Conservation (phyloP, 352 stramenopile genomes). For the Phytophthora foliorum region DNA sequence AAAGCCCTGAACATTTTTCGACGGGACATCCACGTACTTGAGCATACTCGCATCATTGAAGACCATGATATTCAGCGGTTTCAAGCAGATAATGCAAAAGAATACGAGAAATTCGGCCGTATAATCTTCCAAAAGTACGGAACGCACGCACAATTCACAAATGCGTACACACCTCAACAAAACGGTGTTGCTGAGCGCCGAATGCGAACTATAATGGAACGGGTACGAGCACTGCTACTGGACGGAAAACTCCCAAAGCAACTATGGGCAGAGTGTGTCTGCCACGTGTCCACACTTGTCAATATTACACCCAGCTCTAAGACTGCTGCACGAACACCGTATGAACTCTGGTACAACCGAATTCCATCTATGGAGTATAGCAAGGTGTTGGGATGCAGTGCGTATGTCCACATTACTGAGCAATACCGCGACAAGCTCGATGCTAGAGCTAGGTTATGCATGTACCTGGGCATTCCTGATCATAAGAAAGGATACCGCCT, state of each 20-base stretch:
- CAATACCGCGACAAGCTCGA: slow-evolving; percentile 19
- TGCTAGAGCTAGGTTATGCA: not conserved
- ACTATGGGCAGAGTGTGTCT: slow-evolving; percentile 6
- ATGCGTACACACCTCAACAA: slow-evolving; percentile 21
- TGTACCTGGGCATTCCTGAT: slow-evolving; percentile 9
- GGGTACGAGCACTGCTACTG: not conserved
- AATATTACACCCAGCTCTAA: slow-evolving; percentile 15
- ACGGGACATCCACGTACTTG: slow-evolving; percentile 1
- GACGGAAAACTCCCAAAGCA: slow-evolving; percentile 3
- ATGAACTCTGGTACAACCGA: slow-evolving; percentile 17
- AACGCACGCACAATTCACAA: slow-evolving; percentile 17
- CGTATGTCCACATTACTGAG: slow-evolving; percentile 5
- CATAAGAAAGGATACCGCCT: slow-evolving; percentile 10
- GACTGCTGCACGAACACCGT: slow-evolving; percentile 3
- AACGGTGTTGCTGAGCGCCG: slow-evolving; percentile 13
- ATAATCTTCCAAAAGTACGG: no score
- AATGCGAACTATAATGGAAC: slow-evolving; percentile 13
- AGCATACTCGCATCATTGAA: not conserved
- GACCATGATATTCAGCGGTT: not conserved
- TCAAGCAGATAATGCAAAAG: slow-evolving; percentile 10
- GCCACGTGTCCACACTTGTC: slow-evolving; percentile 15
- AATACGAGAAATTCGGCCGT: slow-evolving; percentile 9
- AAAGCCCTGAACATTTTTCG: slow-evolving; percentile 17
- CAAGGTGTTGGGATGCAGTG: slow-evolving; percentile 13
- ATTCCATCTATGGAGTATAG: slow-evolving; percentile 11